Conservation (phyloP, 164 flowering plant species). For the Tetrastigma voinierianum region DNA sequence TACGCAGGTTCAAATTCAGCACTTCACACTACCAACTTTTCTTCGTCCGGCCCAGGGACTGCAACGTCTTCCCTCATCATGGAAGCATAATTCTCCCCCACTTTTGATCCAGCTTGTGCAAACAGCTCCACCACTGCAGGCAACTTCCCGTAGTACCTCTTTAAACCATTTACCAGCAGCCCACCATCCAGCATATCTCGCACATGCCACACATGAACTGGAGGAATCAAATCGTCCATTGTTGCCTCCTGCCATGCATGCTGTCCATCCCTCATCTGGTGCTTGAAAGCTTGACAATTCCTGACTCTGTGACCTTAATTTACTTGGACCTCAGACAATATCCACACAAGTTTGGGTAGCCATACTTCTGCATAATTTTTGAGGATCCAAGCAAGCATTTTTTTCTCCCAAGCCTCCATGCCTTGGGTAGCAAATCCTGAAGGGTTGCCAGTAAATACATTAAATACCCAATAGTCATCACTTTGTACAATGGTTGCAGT, state of each 20-base stretch:
- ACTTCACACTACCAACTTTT: constrained; percentile 11
- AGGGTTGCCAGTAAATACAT: neutral
- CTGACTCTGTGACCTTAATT: constrained; percentile 59
- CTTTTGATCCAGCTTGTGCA: constrained; percentile 52
- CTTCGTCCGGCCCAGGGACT: constrained; percentile 40
- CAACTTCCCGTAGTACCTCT: constrained; percentile 54
- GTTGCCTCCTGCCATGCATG: constrained; percentile 68
- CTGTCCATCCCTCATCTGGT: constrained; percentile 63
- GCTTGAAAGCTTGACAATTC: constrained; percentile 52
- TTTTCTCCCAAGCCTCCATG: constrained; percentile 51
- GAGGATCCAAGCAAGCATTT: constrained; percentile 38
- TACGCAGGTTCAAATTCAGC: no score
- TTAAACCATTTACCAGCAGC: constrained; percentile 34
- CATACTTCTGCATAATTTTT: constrained; percentile 48
- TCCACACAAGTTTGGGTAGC: constrained; percentile 57
- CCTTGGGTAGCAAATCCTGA: constrained; percentile 50
- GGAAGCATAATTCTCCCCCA: constrained; percentile 28
- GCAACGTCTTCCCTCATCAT: constrained; percentile 50
- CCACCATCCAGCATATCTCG: constrained; percentile 13
- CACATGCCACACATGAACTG: constrained; percentile 59
- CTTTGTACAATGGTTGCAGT: no score
- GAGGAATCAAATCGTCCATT: constrained; percentile 52
- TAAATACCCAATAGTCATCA: neutral
- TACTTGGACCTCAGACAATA: constrained; percentile 62
- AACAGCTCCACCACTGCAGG: constrained; percentile 59